Conservation (phyloP, 768 basidiomycete genomes). For the Cystobasidium tubakii region DNA sequence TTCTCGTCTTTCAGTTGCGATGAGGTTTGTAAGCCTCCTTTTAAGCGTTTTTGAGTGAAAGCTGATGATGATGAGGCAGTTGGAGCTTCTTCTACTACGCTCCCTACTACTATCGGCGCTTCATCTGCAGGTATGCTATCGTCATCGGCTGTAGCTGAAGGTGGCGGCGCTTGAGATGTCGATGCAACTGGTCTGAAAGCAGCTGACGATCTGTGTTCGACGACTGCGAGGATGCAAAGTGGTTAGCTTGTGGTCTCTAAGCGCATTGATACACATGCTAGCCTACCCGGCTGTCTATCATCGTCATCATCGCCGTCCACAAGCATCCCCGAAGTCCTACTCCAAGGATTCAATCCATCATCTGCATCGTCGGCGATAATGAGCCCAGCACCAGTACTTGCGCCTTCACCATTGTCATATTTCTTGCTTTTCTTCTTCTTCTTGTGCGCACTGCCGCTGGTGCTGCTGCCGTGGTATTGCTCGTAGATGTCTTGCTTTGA, state of each 20-base stretch:
- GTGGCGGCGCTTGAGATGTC: slow-evolving; percentile 16
- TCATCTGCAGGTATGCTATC: slow-evolving; percentile 42
- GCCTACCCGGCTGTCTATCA: slow-evolving; percentile 55
- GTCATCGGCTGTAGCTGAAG: background rate
- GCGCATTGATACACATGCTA: background rate
- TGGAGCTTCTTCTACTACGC: slow-evolving; percentile 37
- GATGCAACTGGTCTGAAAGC: slow-evolving; percentile 48
- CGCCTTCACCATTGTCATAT: slow-evolving; percentile 36
- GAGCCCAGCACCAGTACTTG: slow-evolving; percentile 43
- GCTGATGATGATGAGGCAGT: slow-evolving; percentile 30
- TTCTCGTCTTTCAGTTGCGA: slow-evolving; percentile 60
- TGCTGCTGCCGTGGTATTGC: slow-evolving; percentile 22
- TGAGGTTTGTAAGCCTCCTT: slow-evolving; percentile 71
- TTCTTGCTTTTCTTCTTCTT: slow-evolving; percentile 33
- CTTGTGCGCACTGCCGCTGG: background rate
- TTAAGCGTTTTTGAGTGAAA: slow-evolving; percentile 20
- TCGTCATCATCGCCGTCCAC: slow-evolving; percentile 55
- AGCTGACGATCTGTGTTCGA: slow-evolving; percentile 61
- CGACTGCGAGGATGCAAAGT: slow-evolving; percentile 52
- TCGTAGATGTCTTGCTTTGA: slow-evolving; percentile 32
- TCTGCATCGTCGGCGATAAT: slow-evolving; percentile 66
- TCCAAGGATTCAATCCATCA: slow-evolving; percentile 51
- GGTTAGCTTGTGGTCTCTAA: background rate
- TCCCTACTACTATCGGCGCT: slow-evolving; percentile 39
- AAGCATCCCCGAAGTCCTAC: slow-evolving; percentile 42